These are phyloP conservation scores for Cryptococcus sp. DNA, from an alignment of 1,284 basidiomycete genomes.

Conservation along the genomic window DNA sequence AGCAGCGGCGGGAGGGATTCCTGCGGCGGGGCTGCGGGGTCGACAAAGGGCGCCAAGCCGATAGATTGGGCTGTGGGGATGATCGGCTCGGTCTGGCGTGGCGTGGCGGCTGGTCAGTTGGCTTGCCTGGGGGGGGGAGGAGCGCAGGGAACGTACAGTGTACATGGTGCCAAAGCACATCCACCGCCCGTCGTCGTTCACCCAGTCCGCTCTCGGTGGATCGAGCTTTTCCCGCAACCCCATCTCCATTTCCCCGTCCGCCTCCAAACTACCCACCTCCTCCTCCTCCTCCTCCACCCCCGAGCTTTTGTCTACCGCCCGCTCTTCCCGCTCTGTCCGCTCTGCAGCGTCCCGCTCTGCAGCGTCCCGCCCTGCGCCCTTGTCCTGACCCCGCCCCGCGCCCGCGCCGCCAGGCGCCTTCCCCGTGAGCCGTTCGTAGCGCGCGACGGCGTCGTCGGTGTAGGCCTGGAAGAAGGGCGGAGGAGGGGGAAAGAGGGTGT, in stretches of 20 bases:
- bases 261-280: neutral
- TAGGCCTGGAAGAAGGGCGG: slow-evolving; percentile 41
- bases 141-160: slow-evolving; percentile 27
- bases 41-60: slow-evolving; percentile 31
- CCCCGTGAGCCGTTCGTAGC: slow-evolving; percentile 22
- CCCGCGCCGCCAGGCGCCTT: neutral
- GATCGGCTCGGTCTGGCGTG: slow-evolving; percentile 27
- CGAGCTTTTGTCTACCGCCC: neutral
- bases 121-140: too few relatives aligned
- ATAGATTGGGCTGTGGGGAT: slow-evolving; percentile 36
- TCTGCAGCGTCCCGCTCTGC: too few relatives aligned
- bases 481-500: slow-evolving; percentile 47
- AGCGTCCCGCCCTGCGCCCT: too few relatives aligned
- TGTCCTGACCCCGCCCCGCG: slow-evolving; percentile 7
- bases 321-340: slow-evolving; percentile 3
- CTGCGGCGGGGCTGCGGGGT: slow-evolving; percentile 27
- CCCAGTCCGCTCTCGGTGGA: slow-evolving; percentile 39
- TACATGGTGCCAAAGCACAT: slow-evolving; percentile 35
- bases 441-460: slow-evolving; percentile 25
- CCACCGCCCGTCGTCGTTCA: slow-evolving; percentile 25
- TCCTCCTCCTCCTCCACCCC: slow-evolving; percentile 1
- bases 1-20: slow-evolving; percentile 33
- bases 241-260: slow-evolving; percentile 14
- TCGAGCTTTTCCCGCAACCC: slow-evolving; percentile 19
- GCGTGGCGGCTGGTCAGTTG: neutral